These are phyloP conservation scores for Apiospora koreana DNA, from an alignment of 2,329 filamentous ascomycete genomes.

Conservation along the genomic window DNA sequence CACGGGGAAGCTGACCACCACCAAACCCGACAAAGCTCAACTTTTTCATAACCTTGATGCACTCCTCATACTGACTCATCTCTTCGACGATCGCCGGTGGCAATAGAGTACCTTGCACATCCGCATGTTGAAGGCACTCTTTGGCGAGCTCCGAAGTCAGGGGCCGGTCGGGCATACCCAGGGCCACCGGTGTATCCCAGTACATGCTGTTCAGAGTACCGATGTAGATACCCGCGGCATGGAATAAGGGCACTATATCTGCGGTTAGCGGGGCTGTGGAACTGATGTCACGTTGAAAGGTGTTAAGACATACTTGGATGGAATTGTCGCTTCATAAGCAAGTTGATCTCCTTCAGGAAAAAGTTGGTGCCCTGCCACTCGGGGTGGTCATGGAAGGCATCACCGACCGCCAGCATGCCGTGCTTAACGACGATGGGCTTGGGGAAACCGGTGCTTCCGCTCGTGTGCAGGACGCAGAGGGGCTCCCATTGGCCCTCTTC, in stretches of 20 bases:
- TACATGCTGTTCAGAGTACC: conserved; percentile 30
- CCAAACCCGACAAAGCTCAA: conserved; percentile 37
- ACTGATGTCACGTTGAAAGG: conserved; percentile 29
- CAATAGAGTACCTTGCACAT: conserved; percentile 32
- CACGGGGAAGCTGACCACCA: conserved; percentile 40
- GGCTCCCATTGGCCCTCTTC: conserved; percentile 45
- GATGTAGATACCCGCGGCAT: conserved; percentile 36
- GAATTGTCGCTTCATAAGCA: conserved; percentile 9
- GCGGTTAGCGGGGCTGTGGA: background rate
- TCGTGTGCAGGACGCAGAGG: conserved; percentile 44
- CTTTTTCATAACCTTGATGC: conserved; percentile 33
- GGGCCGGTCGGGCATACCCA: conserved; percentile 35
- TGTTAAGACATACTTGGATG: conserved; percentile 11
- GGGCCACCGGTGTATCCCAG: conserved; percentile 28
- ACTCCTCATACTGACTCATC: conserved; percentile 36
- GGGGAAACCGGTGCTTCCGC: conserved; percentile 47
- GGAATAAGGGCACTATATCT: conserved; percentile 38
- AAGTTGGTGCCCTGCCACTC: conserved; percentile 20
- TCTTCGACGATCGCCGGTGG: conserved; percentile 46
- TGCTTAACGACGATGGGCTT: conserved; percentile 44
- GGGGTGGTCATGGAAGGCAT: conserved; percentile 28
- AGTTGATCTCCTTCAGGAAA: background rate
- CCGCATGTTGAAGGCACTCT: conserved; percentile 31
- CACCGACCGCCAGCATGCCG: conserved; percentile 35
- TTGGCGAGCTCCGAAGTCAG: conserved; percentile 36